phyloP scores from a whole-genome alignment of 352 stramenopile species.

The Blastocystis sp. region DNA sequence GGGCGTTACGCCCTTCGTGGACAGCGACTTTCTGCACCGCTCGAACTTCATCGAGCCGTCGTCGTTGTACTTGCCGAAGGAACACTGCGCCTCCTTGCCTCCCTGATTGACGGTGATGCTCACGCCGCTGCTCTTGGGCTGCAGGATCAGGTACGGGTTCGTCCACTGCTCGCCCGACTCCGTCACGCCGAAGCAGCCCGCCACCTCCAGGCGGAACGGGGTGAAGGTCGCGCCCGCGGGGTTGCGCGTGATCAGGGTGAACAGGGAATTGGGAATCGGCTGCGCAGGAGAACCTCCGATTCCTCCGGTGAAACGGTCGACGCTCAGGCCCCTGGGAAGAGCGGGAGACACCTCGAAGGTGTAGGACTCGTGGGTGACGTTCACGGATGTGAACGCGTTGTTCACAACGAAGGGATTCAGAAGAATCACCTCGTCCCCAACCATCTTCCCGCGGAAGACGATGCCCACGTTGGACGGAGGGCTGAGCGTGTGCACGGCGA shows the following conservation, averaged over 20 bases:
- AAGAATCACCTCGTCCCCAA: no score
- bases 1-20: not conserved
- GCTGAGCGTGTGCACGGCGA: conserved; percentile 1
- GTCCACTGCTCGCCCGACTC: conserved; percentile 5
- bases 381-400: no score
- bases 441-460: not conserved
- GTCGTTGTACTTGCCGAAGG: not conserved
- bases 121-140: not conserved
- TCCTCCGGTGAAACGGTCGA: conserved; percentile 9
- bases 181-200: not conserved
- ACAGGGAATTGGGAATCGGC: not conserved
- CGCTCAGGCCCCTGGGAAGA: not conserved
- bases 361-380: no score
- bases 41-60: not conserved
- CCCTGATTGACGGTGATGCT: conserved; percentile 4
- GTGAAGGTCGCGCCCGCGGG: not conserved
- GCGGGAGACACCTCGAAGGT: conserved; percentile 17
- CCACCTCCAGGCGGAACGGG: not conserved
- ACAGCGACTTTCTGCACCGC: not conserved
- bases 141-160: not conserved
- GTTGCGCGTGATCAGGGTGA: not conserved
- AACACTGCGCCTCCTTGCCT: not conserved
- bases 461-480: conserved; percentile 1
- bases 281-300: conserved; percentile 33
- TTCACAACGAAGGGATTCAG: no score